Percentiles rank a stretch among this genome's conserved stretches.
Evolutionary conservation across 768 basidiomycete species (phyloP).

Genomic region (Melanogaster broomeanus): DNA sequence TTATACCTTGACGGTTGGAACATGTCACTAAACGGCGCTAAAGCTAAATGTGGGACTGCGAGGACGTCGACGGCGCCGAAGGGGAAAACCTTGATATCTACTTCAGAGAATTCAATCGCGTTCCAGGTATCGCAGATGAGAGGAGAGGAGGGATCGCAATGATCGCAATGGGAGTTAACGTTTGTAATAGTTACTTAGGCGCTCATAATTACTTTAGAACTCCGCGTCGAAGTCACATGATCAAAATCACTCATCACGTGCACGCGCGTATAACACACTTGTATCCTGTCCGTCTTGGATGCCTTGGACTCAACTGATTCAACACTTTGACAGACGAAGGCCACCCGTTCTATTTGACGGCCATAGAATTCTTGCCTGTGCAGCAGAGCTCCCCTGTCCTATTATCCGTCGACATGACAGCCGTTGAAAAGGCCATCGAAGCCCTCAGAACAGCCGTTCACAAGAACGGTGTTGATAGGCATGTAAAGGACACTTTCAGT

Average conservation of each 20-base stretch:
- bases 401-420: conserved; percentile 12
- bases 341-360: neutral
- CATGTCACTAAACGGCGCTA: conserved; percentile 5
- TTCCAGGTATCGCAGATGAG: conserved; percentile 14
- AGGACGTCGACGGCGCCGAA: conserved; percentile 9
- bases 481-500: conserved; percentile 36
- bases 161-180: no score
- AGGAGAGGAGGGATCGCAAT: conserved; percentile 2
- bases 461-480: conserved; percentile 30
- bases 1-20: conserved; percentile 35
- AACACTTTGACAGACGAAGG: no score
- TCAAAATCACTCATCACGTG: conserved; percentile 31
- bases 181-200: conserved; percentile 14
- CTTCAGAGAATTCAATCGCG: conserved; percentile 20
- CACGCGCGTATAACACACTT: neutral
- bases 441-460: conserved; percentile 32
- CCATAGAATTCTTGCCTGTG: neutral
- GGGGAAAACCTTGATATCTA: conserved; percentile 17
- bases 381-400: no score
- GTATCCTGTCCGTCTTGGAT: no score
- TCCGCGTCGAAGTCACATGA: conserved; percentile 30
- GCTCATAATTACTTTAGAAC: conserved; percentile 19
- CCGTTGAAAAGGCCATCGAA: conserved; percentile 32
- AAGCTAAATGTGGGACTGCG: neutral
- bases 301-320: no score